Base-by-base conservation (phyloP, 805 yeast species). In the Blastobotrys terrestris region DNA sequence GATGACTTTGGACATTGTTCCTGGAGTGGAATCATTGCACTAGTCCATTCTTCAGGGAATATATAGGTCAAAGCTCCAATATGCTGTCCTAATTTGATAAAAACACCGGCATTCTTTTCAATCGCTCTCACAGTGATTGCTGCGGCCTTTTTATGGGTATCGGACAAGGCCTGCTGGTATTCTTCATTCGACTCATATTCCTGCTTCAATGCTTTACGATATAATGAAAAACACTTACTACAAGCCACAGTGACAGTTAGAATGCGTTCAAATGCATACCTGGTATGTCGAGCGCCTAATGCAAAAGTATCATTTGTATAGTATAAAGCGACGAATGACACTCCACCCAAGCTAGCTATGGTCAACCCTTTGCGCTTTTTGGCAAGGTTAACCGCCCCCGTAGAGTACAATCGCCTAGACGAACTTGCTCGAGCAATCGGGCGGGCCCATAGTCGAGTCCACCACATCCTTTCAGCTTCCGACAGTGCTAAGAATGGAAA, bases 51-150 rank as follows among this genome's bases (percentile, higher is more conserved):
- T 3, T 72, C 73, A 0, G 99, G 99, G 48, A 94, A 72, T 31
- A 94, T 72, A 68, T 94, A 94, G 0, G 97, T 87, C 79, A 94
- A 77, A 0, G 98, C 98, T 42, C 91, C 79, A 11, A 94, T 73
- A 65, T 94, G 99, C 67, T 94, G 99, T 11, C 99, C 99, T 44
- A 94, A 72, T 67, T 94, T 94, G 67, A 94, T 94, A 67, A 84
- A 94, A 5, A 94, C 77, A 1, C 99, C 99, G 15, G 96, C 97
- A 63, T 94, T 94, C 31, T 73, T 74, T 63, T 87, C 90, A 39
- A 94, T 70, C 0, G 97, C 97, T 44, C 72, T 69, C 52, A 88
- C 73, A 0, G 99, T 88, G 51, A 90, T 81, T 8, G 72, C 63
- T 0, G 99, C 97, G 47, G 96, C 90, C 52, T 72, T 72, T 53